Conservation (phyloP, 345 rosid species). For the Bruguiera parviflora region DNA sequence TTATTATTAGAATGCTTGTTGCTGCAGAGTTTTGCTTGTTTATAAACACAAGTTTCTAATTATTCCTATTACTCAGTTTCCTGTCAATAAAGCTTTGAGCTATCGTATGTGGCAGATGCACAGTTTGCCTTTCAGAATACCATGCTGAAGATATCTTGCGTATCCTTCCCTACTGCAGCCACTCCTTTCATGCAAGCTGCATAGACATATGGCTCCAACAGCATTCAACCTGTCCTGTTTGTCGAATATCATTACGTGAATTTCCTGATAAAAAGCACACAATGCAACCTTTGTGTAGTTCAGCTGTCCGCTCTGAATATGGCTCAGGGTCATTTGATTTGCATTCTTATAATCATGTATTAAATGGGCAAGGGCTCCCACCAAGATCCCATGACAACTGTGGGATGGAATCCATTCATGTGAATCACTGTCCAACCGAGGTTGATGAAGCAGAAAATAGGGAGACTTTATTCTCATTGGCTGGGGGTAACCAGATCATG, state of each 20-base stretch:
- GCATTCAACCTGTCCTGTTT: slow-evolving; percentile 75
- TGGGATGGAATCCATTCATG: slow-evolving; percentile 33
- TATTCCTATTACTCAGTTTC: neutral
- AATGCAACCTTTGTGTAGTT: slow-evolving; percentile 69
- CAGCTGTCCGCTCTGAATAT: slow-evolving; percentile 46
- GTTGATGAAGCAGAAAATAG: slow-evolving; percentile 28
- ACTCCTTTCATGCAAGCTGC: slow-evolving; percentile 63
- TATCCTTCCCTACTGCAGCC: slow-evolving; percentile 73
- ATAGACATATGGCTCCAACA: slow-evolving; percentile 76
- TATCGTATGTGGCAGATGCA: slow-evolving; percentile 43
- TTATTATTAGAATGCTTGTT: no score
- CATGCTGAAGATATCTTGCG: slow-evolving; percentile 54
- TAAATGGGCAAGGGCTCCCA: slow-evolving; percentile 31
- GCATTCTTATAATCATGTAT: slow-evolving; percentile 37
- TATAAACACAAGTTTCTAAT: no score
- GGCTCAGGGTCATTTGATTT: slow-evolving; percentile 28
- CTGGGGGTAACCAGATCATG: slow-evolving; percentile 28
- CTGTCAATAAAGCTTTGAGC: neutral
- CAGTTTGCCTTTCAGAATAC: slow-evolving; percentile 71
- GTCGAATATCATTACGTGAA: slow-evolving; percentile 63
- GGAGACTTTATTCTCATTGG: slow-evolving; percentile 10
- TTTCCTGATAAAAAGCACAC: slow-evolving; percentile 42
- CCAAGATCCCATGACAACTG: slow-evolving; percentile 27
- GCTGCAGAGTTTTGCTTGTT: no score
- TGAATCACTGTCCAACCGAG: slow-evolving; percentile 23